These are phyloP conservation scores for Colletotrichum salicis DNA, from an alignment of 2,329 filamentous ascomycete species.

Conservation along the genomic window DNA sequence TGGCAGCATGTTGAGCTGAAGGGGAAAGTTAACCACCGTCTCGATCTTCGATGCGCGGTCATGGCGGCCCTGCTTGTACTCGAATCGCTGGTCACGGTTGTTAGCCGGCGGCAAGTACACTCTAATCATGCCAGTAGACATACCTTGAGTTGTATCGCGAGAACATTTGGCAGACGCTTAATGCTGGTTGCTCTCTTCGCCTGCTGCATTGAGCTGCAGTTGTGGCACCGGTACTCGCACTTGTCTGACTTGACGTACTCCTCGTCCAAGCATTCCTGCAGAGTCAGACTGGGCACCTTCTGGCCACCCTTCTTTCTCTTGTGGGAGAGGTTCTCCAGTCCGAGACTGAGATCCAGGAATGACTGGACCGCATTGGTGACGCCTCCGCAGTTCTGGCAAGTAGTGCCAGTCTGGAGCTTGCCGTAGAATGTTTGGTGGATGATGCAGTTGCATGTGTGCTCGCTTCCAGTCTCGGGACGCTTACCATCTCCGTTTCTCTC, in stretches of 20 bases:
- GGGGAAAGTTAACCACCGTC: constrained; percentile 84
- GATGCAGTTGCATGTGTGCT: constrained; percentile 83
- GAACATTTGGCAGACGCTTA: constrained; percentile 84
- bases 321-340: constrained; percentile 80
- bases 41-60: constrained; percentile 86
- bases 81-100: constrained; percentile 65
- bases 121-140: too few relatives aligned
- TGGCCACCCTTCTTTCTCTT: constrained; percentile 69
- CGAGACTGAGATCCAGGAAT: constrained; percentile 89
- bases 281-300: constrained; percentile 60
- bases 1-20: constrained; percentile 88
- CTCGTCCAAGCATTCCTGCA: constrained; percentile 81
- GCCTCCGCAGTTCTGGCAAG: constrained; percentile 87
- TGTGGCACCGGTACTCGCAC: constrained; percentile 88
- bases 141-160: constrained; percentile 94
- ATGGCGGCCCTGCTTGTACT: constrained; percentile 74
- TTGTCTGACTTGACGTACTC: constrained; percentile 89
- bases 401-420: constrained; percentile 89
- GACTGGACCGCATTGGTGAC: constrained; percentile 86
- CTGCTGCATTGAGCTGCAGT: constrained; percentile 80
- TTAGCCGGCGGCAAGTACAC: neutral
- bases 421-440: constrained; percentile 96
- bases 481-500: constrained; percentile 80
- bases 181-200: constrained; percentile 87
- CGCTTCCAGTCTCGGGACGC: constrained; percentile 67